Conservation (phyloP, 495 filamentous ascomycete species). For the Aspergillus taichungensis region DNA sequence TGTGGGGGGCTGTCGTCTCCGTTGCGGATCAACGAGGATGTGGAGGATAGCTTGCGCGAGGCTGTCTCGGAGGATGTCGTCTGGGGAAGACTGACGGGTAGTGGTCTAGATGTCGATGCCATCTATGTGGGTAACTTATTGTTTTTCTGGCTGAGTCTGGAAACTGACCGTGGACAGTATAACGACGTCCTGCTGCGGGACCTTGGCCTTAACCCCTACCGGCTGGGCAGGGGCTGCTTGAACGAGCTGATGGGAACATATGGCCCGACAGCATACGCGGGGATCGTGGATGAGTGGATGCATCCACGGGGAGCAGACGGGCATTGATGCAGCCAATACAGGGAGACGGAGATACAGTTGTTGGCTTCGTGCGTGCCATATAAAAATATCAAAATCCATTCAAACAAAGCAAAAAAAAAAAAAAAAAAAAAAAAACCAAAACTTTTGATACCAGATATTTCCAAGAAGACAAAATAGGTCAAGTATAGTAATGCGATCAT, state of each 20-base stretch:
- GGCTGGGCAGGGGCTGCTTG: slow-evolving; percentile 15
- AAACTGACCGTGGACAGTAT: slow-evolving; percentile 10
- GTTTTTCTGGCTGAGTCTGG: background rate
- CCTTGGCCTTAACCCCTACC: slow-evolving; percentile 22
- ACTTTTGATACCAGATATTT: too few species aligned
- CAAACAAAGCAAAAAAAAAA: too few species aligned
- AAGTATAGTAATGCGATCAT: too few species aligned
- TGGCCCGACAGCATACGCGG: slow-evolving; percentile 18
- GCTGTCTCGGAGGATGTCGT: slow-evolving; percentile 22
- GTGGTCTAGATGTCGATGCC: slow-evolving; percentile 19
- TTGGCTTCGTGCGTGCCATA: too few species aligned
- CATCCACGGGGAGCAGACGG: too few species aligned
- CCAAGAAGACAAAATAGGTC: too few species aligned
- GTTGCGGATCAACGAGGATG: slow-evolving; percentile 4
- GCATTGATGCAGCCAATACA: too few species aligned
- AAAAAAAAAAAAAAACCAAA: too few species aligned
- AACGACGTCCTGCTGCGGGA: slow-evolving; percentile 25
- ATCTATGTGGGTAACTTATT: slow-evolving; percentile 14
- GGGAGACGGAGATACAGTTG: too few species aligned
- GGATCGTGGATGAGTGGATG: slow-evolving; percentile 25
- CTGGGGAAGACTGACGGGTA: slow-evolving; percentile 17
- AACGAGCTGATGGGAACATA: slow-evolving; percentile 21
- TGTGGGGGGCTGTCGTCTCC: background rate
- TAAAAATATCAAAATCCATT: too few species aligned
- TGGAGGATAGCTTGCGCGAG: slow-evolving; percentile 6